Base-by-base conservation (phyloP, 805 yeast species). In the Wickerhamomyces canadensis region DNA sequence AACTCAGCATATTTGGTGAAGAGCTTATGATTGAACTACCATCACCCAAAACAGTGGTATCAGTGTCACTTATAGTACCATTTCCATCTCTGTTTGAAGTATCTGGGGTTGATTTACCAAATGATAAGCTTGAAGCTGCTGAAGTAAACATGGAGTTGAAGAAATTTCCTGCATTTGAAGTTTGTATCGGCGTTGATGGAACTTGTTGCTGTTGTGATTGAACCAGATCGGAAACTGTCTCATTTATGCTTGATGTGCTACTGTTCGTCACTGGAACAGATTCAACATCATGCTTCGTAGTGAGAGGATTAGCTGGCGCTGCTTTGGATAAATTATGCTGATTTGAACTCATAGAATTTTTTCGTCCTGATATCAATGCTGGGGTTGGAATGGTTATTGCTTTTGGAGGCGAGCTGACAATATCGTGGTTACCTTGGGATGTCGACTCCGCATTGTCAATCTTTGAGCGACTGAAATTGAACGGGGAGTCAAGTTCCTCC, bases 281-380 rank as follows among this genome's bases (percentile, higher is more conserved):
- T 31, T 58, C 69, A 15, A 74, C 78, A 46, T 74, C 78, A 23
- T 70, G 64, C 34, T 52, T 65, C 0, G 79, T 74, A 1, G 78
- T 74, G 32, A 61, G 66, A 0, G 80, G 79, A 42, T 65, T 58
- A 1, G 77, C 78, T 0, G 79, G 79, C 1, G 65, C 51, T 4
- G 75, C 60, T 43, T 70, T 69, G 21, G 56, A 28, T 12, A 19
- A 16, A n/a, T 17, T 25, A 16, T 44, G 27, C 6, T 27, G 31
- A 19, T 27, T 19, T 9, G 31, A 12, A 17, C 13, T 38, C 10
- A 29, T 7, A 12, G 38, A 28, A 16, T 29, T 29, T 7, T 27
- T 33, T 8, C 8, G 22, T 27, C 32, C 32, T 13, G 45, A 24
- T 2, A 33, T 11, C 4, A 36, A 15, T 6, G 31, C 29, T 16